These are phyloP conservation scores for Liriodendron chinense DNA, from an alignment of 164 flowering plant species.

Conservation along the genomic window DNA sequence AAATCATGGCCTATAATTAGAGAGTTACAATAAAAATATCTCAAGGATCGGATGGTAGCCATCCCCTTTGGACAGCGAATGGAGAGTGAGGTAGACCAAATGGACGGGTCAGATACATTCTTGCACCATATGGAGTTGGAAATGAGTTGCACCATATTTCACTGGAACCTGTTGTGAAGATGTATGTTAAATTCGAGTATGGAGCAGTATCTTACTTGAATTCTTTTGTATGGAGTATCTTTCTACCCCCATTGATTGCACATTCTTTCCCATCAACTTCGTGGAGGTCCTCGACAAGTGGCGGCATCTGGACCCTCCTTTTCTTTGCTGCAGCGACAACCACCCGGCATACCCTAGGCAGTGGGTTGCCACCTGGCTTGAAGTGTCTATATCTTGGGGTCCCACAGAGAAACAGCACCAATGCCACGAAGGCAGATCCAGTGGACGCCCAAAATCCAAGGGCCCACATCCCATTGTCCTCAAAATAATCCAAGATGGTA, in stretches of 20 bases:
- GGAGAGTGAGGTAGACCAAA: too few species aligned
- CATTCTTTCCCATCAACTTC: conserved; percentile 40
- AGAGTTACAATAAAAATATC: too few species aligned
- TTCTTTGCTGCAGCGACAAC: conserved; percentile 60
- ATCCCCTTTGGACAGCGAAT: too few species aligned
- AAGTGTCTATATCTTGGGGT: conserved; percentile 69
- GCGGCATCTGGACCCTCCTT: conserved; percentile 41
- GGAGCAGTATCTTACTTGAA: conserved; percentile 56
- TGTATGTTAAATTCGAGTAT: not conserved
- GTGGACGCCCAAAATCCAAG: conserved; percentile 79
- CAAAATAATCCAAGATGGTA: conserved; percentile 70
- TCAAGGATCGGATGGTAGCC: too few species aligned
- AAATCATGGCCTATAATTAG: too few species aligned
- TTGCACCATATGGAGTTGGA: not conserved
- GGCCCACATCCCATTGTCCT: conserved; percentile 83
- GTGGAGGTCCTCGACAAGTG: conserved; percentile 39
- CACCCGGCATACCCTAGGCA: conserved; percentile 69
- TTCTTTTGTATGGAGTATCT: conserved; percentile 69
- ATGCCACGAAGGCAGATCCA: conserved; percentile 62
- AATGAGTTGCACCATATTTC: not conserved
- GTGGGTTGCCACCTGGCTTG: conserved; percentile 76
- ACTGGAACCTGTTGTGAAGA: not conserved
- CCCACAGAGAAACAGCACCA: conserved; percentile 67
- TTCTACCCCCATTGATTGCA: conserved; percentile 41
- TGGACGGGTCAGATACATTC: too few species aligned